Percentiles rank a stretch among this genome's conserved stretches.
Evolutionary conservation across 345 rosid species (phyloP).

Genomic region (Eucalyptus paniculata): DNA sequence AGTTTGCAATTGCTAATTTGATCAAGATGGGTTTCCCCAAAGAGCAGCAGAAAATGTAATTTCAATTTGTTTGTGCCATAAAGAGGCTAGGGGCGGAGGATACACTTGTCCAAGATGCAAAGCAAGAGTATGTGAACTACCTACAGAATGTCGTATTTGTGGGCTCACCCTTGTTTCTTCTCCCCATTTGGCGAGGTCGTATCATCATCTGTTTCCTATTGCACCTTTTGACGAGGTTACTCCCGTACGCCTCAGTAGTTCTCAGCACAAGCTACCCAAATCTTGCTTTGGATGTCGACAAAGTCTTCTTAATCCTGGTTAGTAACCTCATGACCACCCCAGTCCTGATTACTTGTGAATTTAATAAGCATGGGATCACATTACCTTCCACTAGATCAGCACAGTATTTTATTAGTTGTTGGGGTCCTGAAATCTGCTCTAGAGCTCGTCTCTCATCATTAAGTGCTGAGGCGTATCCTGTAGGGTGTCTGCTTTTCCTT

Average conservation of each 20-base stretch:
- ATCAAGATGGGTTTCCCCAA: constrained; percentile 92
- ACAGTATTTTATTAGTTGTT: not conserved
- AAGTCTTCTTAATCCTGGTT: constrained; percentile 51
- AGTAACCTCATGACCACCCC: not conserved
- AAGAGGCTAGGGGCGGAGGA: constrained; percentile 81
- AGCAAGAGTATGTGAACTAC: constrained; percentile 83
- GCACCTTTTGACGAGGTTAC: constrained; percentile 67
- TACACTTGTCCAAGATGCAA: constrained; percentile 92
- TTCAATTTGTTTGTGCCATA: constrained; percentile 86
- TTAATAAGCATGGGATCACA: not conserved
- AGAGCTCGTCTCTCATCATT: not conserved
- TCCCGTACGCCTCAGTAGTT: constrained; percentile 16
- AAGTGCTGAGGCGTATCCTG: not conserved
- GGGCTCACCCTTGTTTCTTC: constrained; percentile 94
- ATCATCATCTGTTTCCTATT: constrained; percentile 93
- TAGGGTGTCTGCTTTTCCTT: not conserved
- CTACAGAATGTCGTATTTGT: constrained; percentile 76
- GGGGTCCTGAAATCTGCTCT: not conserved
- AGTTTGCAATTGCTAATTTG: constrained; percentile 71
- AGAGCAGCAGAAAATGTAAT: constrained; percentile 72
- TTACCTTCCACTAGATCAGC: not conserved
- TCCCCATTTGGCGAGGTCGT: constrained; percentile 91
- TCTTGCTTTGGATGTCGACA: constrained; percentile 87
- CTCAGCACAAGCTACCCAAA: constrained; percentile 15
- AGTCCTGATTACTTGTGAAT: not conserved